Evolutionary conservation across 352 stramenopile genomes (phyloP).

Genomic region (Globisporangium uncinulatum): DNA sequence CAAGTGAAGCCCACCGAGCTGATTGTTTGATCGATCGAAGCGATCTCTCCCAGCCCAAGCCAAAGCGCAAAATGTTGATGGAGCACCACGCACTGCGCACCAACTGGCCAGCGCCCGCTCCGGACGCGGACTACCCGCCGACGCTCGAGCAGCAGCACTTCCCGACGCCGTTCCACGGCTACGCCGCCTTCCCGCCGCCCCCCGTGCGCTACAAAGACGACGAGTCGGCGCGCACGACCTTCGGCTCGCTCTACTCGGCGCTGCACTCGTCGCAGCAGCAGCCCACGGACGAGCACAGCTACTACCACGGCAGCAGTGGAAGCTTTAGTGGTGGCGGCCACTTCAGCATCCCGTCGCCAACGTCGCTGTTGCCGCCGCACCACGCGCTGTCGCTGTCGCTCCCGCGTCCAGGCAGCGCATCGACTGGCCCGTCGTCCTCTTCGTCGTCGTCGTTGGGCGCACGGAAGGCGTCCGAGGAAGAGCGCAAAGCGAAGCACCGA

Average conservation of each 20-base stretch:
- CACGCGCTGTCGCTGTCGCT: constrained; percentile 14
- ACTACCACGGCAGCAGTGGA: not conserved
- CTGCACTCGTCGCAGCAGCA: constrained; percentile 4
- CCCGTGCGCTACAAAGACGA: constrained; percentile 16
- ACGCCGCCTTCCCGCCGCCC: constrained; percentile 9
- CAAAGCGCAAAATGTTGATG: constrained; percentile 14
- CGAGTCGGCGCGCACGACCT: constrained; percentile 11
- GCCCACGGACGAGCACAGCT: not conserved
- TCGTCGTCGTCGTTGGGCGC: not conserved
- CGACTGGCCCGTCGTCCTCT: not conserved
- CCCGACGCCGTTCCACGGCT: constrained; percentile 13
- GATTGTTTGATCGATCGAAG: no score
- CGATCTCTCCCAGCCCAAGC: not conserved
- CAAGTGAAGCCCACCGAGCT: no score
- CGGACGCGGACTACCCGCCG: constrained; percentile 12
- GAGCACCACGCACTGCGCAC: constrained; percentile 16
- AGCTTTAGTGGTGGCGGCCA: not conserved
- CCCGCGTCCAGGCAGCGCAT: constrained; percentile 1
- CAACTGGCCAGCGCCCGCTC: constrained; percentile 9
- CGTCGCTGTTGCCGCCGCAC: constrained; percentile 4
- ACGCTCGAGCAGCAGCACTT: constrained; percentile 18
- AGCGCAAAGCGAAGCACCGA: constrained; percentile 46
- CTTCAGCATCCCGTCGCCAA: not conserved
- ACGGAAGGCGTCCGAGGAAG: constrained; percentile 31
- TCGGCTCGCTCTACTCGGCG: constrained; percentile 12